These are phyloP conservation scores for Serpula lacrymans DNA, from an alignment of 768 basidiomycete species.

Conservation along the genomic window DNA sequence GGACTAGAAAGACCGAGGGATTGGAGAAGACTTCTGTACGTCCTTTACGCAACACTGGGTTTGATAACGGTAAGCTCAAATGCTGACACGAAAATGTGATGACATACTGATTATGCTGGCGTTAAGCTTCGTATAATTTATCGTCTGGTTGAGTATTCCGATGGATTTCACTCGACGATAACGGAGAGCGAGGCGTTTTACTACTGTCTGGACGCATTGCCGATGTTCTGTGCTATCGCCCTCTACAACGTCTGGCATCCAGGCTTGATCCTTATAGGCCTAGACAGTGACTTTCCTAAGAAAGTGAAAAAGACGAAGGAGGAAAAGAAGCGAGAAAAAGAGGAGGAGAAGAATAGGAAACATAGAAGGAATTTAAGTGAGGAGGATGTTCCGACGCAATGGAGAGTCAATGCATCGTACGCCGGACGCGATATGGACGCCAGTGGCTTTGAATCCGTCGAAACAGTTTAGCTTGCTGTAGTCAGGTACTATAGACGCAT, in stretches of 20 bases:
- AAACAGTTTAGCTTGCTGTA: too few relatives aligned
- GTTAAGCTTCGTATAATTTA: constrained; percentile 16
- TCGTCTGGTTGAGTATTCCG: constrained; percentile 20
- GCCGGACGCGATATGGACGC: too few relatives aligned
- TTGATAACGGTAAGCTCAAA: constrained; percentile 17
- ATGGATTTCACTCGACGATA: constrained; percentile 12
- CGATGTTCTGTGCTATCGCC: constrained; percentile 16
- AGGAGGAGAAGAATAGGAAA: constrained; percentile 3
- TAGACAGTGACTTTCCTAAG: constrained; percentile 19
- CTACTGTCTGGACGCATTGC: constrained; percentile 20
- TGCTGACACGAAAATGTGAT: not conserved
- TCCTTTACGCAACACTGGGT: constrained; percentile 14
- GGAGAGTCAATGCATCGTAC: too few relatives aligned
- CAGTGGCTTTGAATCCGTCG: too few relatives aligned
- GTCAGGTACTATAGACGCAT: too few relatives aligned
- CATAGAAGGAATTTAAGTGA: too few relatives aligned
- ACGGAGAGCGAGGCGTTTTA: constrained; percentile 16
- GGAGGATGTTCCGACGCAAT: too few relatives aligned
- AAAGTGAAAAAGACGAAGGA: constrained; percentile 9
- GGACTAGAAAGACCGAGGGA: not conserved
- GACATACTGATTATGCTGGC: too few relatives aligned
- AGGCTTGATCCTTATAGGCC: constrained; percentile 16
- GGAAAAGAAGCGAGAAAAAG: constrained; percentile 3
- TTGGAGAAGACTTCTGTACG: constrained; percentile 18
- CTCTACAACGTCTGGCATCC: constrained; percentile 18